These are phyloP conservation scores for Colletotrichum phormii DNA, from an alignment of 2,329 filamentous ascomycete genomes.

Conservation along the genomic window DNA sequence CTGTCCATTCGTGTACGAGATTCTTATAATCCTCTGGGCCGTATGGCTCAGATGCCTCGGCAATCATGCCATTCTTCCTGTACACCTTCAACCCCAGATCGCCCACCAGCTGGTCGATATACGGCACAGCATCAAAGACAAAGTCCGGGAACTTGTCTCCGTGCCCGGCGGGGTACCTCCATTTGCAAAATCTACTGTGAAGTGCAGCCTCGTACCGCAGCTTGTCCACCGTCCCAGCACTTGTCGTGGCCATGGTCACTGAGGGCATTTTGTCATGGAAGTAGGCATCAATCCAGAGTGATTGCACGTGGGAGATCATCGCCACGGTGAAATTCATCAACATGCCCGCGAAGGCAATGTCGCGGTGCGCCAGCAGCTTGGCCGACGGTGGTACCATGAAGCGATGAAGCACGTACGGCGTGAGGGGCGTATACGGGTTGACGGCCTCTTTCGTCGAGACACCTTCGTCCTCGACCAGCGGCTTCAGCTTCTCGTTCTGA, in stretches of 20 bases:
- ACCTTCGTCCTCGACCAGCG: slow-evolving; percentile 25
- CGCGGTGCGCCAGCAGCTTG: slow-evolving; percentile 33
- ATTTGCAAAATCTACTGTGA: slow-evolving; percentile 75
- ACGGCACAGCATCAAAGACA: slow-evolving; percentile 81
- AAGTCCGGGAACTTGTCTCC: slow-evolving; percentile 75
- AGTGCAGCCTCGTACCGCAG: slow-evolving; percentile 69
- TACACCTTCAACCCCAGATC: slow-evolving; percentile 72
- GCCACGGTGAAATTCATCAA: slow-evolving; percentile 46
- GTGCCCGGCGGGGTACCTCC: slow-evolving; percentile 75
- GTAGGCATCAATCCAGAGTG: slow-evolving; percentile 55
- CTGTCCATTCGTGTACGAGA: slow-evolving; percentile 64
- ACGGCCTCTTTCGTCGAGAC: slow-evolving; percentile 30
- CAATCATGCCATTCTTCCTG: slow-evolving; percentile 64
- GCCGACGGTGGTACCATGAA: slow-evolving; percentile 44
- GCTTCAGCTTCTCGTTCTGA: slow-evolving; percentile 31
- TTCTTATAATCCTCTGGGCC: slow-evolving; percentile 68
- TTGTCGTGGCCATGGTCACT: slow-evolving; percentile 37
- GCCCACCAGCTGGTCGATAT: slow-evolving; percentile 74
- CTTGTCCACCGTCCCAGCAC: slow-evolving; percentile 49
- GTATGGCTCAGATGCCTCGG: slow-evolving; percentile 68
- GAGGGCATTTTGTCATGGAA: slow-evolving; percentile 55
- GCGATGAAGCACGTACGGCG: slow-evolving; percentile 42
- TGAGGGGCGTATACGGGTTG: slow-evolving; percentile 33
- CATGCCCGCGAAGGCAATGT: slow-evolving; percentile 48
- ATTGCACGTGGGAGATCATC: slow-evolving; percentile 50